Evolutionary conservation across 176 grass and related monocot species (phyloP).

Genomic region (Neostapfia colusana): DNA sequence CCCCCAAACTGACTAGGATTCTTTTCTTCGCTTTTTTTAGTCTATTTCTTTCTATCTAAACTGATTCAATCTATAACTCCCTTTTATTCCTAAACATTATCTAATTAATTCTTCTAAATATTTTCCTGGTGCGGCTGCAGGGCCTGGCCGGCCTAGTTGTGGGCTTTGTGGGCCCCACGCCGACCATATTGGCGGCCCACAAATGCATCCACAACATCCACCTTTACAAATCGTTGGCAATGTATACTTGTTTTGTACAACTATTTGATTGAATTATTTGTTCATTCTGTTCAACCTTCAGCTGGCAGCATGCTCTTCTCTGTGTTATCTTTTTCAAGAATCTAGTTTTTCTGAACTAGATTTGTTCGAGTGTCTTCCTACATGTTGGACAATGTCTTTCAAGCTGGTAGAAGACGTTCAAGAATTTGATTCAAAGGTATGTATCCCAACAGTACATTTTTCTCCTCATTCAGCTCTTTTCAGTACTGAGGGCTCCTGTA

Average conservation of each 20-base stretch:
- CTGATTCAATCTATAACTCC: too few relatives aligned
- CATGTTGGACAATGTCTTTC: slow-evolving; percentile 96
- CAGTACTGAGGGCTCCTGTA: slow-evolving; percentile 11
- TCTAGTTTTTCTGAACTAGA: slow-evolving; percentile 91
- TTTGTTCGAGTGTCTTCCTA: slow-evolving; percentile 87
- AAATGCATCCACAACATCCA: too few relatives aligned
- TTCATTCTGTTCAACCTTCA: slow-evolving; percentile 54
- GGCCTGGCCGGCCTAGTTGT: too few relatives aligned
- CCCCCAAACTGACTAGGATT: too few relatives aligned
- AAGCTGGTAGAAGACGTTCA: slow-evolving; percentile 89
- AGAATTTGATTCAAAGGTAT: slow-evolving; percentile 99
- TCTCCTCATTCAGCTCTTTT: neutral
- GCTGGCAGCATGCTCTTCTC: slow-evolving; percentile 91
- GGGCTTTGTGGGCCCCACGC: too few relatives aligned
- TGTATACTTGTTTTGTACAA: neutral
- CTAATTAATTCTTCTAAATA: too few relatives aligned
- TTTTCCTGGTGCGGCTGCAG: too few relatives aligned
- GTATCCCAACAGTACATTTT: slow-evolving; percentile 20
- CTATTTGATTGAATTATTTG: slow-evolving; percentile 47
- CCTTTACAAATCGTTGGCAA: slow-evolving; percentile 20
- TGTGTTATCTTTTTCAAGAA: slow-evolving; percentile 98
- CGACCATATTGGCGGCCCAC: too few relatives aligned
- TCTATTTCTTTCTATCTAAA: too few relatives aligned
- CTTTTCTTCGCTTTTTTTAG: too few relatives aligned
- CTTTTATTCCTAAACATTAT: too few relatives aligned